Percentiles rank a stretch among this genome's conserved stretches.
Evolutionary conservation across 495 filamentous ascomycete genomes (phyloP).

Genomic region (Penicillium angulare): DNA sequence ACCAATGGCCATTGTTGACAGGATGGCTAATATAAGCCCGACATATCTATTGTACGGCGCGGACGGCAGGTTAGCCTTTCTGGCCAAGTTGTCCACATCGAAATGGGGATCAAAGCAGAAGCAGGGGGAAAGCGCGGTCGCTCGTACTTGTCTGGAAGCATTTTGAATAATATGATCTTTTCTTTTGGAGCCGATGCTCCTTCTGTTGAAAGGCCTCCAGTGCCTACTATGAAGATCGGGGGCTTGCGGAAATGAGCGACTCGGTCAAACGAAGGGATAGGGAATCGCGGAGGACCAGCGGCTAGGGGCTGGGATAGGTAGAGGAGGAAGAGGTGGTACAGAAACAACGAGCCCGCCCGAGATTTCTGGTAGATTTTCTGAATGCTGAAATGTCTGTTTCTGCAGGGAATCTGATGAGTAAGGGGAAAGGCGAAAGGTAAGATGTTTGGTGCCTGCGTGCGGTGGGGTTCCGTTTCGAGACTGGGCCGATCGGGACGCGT

Average conservation of each 20-base stretch:
- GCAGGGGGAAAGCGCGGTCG: not conserved
- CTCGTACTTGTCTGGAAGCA: slow-evolving; percentile 85
- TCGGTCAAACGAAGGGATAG: slow-evolving; percentile 12
- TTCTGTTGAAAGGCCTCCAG: slow-evolving; percentile 37
- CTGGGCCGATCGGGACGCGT: slow-evolving; percentile 31
- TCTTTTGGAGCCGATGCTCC: slow-evolving; percentile 46
- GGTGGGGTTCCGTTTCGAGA: slow-evolving; percentile 35
- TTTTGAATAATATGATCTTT: slow-evolving; percentile 46
- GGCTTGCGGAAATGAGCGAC: slow-evolving; percentile 18
- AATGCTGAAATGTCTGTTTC: too few species aligned
- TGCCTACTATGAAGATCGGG: slow-evolving; percentile 25
- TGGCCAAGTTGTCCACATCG: slow-evolving; percentile 10
- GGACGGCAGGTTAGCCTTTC: slow-evolving; percentile 41
- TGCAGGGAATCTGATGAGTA: slow-evolving; percentile 14
- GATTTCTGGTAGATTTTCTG: too few species aligned
- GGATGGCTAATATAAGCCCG: slow-evolving; percentile 83
- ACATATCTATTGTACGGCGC: slow-evolving; percentile 64
- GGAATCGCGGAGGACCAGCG: not conserved
- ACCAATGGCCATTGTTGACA: slow-evolving; percentile 92
- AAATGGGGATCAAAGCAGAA: not conserved
- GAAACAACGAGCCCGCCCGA: slow-evolving; percentile 29
- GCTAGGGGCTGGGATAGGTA: not conserved
- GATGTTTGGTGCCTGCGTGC: slow-evolving; percentile 31
- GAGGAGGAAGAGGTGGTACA: slow-evolving; percentile 6
- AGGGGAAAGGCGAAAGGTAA: slow-evolving; percentile 6